A percentile compares a stretch with the other conserved stretches of the same genome.
These are phyloP conservation scores for Dunaliella salina DNA, from an alignment of 163 green algal species.

Conservation along the genomic window DNA sequence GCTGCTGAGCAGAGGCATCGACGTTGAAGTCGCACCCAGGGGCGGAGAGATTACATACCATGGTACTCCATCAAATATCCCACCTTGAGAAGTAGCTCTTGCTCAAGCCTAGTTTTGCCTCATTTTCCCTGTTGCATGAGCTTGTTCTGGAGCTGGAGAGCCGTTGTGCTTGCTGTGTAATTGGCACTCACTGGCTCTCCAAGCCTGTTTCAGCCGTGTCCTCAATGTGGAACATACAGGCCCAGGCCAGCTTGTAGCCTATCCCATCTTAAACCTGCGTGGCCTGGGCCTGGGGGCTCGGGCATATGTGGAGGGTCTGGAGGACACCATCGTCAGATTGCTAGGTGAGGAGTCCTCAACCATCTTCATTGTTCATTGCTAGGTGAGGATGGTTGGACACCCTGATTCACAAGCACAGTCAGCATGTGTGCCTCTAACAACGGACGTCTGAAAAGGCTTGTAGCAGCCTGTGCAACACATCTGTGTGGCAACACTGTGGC, in stretches of 20 bases:
- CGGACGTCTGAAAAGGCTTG: no score
- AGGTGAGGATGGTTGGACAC: conserved; percentile 6
- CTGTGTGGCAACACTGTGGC: no score
- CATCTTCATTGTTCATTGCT: conserved; percentile 52
- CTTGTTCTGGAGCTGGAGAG: not conserved
- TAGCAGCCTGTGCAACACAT: no score
- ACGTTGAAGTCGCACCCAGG: conserved; percentile 25
- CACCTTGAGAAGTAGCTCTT: not conserved
- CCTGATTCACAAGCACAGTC: not conserved
- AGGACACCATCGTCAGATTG: conserved; percentile 74
- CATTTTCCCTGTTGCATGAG: not conserved
- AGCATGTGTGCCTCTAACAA: no score
- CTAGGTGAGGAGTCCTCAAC: conserved; percentile 42
- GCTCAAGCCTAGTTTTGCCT: not conserved
- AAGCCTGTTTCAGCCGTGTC: not conserved
- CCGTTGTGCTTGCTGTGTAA: not conserved
- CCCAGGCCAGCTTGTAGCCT: conserved; percentile 76
- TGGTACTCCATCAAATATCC: not conserved
- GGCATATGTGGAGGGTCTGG: conserved; percentile 84
- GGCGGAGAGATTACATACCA: conserved; percentile 52
- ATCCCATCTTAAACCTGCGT: conserved; percentile 72
- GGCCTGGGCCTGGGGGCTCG: conserved; percentile 62
- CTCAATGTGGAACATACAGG: conserved; percentile 43
- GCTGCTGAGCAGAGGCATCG: conserved; percentile 18
- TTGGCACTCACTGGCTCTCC: not conserved